Conservation (phyloP, 495 filamentous ascomycete genomes). For the Lasiosphaeria hispida region DNA sequence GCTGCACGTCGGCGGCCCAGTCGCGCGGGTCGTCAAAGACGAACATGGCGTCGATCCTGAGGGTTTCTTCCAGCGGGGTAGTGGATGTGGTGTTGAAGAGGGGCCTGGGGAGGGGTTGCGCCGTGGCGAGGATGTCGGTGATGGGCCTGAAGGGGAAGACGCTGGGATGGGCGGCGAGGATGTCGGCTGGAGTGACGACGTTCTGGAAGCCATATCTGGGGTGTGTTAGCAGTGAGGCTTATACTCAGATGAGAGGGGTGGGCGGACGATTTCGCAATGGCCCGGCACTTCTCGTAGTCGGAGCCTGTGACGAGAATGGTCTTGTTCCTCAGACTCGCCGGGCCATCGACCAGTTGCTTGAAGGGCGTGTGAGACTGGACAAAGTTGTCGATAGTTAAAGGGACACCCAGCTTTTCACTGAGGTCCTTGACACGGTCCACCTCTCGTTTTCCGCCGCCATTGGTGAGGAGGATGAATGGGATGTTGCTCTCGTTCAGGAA, state of each 20-base stretch:
- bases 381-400: constrained; percentile 78
- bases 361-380: constrained; percentile 95
- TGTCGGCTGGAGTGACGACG: constrained; percentile 82
- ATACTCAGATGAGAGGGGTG: neutral
- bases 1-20: constrained; percentile 83
- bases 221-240: neutral
- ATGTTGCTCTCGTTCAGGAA: constrained; percentile 63
- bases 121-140: constrained; percentile 52
- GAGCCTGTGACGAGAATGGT: constrained; percentile 81
- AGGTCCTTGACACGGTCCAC: constrained; percentile 81
- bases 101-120: constrained; percentile 59
- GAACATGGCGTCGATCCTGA: constrained; percentile 81
- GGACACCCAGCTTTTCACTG: constrained; percentile 69
- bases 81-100: constrained; percentile 15
- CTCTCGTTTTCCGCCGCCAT: constrained; percentile 89
- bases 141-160: constrained; percentile 77
- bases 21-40: constrained; percentile 91
- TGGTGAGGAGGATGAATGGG: constrained; percentile 92
- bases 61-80: constrained; percentile 24
- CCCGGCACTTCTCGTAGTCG: constrained; percentile 69
- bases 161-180: constrained; percentile 66
- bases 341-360: constrained; percentile 50
- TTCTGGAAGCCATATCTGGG: constrained; percentile 65
- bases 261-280: constrained; percentile 69
- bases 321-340: constrained; percentile 52